Evolutionary conservation across 2,329 filamentous ascomycete species (phyloP).

Genomic region (Ceratocystis huliohia): DNA sequence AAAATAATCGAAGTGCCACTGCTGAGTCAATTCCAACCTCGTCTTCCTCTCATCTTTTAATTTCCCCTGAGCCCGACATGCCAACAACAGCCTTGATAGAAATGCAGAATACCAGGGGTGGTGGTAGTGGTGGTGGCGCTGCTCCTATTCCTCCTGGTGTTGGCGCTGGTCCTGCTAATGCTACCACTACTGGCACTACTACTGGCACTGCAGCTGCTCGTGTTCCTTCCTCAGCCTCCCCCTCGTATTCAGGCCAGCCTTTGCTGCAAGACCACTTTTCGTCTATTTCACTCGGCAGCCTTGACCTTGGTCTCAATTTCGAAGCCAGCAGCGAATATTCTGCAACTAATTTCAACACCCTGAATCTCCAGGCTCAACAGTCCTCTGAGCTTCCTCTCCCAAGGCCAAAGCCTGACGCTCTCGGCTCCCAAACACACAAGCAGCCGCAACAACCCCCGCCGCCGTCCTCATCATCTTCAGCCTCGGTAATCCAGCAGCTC

Average conservation of each 20-base stretch:
- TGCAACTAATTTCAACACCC: neutral
- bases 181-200: neutral
- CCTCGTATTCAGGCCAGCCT: slow-evolving; percentile 10
- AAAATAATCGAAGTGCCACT: neutral
- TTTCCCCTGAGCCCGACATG: slow-evolving; percentile 13
- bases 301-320: slow-evolving; percentile 12
- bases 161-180: neutral
- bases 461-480: slow-evolving; percentile 9
- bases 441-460: neutral
- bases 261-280: slow-evolving; percentile 12
- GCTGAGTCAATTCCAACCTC: neutral
- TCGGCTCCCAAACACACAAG: neutral
- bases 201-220: slow-evolving; percentile 1
- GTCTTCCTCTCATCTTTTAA: neutral
- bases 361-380: slow-evolving; percentile 3
- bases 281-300: slow-evolving; percentile 13
- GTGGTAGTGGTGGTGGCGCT: neutral
- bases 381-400: neutral
- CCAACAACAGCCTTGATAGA: neutral
- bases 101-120: slow-evolving; percentile 3
- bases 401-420: neutral
- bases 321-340: slow-evolving; percentile 9
- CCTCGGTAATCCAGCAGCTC: slow-evolving; percentile 22
- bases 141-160: neutral
- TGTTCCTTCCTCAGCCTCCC: slow-evolving; percentile 7